Conservation (phyloP, 768 basidiomycete species). For the Dacryopinax primogenitus region DNA sequence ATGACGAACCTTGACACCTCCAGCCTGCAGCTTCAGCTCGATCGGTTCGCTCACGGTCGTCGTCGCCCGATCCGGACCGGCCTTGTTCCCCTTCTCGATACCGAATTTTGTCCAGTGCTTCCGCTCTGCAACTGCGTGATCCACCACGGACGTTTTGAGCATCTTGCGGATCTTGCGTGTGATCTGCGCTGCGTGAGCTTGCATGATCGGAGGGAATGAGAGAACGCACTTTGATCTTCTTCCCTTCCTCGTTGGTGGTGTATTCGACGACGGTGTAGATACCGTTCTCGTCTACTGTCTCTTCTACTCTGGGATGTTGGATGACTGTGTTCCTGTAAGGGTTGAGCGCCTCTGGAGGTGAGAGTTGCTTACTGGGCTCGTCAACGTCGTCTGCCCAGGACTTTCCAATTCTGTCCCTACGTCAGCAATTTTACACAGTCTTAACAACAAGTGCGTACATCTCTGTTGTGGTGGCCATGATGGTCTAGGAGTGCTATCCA, state of each 20-base stretch:
- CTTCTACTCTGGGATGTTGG: slow-evolving; percentile 26
- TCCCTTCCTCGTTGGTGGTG: slow-evolving; percentile 77
- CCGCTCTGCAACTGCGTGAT: slow-evolving; percentile 84
- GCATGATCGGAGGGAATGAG: slow-evolving; percentile 11
- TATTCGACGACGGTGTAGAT: slow-evolving; percentile 76
- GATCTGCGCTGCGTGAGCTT: slow-evolving; percentile 38
- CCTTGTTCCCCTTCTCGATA: slow-evolving; percentile 68
- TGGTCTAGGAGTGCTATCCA: neutral
- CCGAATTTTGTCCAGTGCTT: slow-evolving; percentile 93
- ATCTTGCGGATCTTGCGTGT: slow-evolving; percentile 76
- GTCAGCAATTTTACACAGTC: neutral
- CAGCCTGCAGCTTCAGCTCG: slow-evolving; percentile 43
- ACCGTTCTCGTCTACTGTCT: slow-evolving; percentile 74
- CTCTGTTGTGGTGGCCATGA: neutral
- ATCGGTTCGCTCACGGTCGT: slow-evolving; percentile 79
- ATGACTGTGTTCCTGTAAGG: no score
- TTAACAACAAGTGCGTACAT: neutral
- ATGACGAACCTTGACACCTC: slow-evolving; percentile 43
- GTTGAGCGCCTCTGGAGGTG: no score
- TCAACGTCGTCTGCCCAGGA: slow-evolving; percentile 86
- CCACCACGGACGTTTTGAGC: slow-evolving; percentile 83
- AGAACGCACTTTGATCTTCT: slow-evolving; percentile 71
- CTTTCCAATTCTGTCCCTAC: slow-evolving; percentile 28
- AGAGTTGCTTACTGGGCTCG: slow-evolving; percentile 49
- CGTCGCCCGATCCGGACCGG: slow-evolving; percentile 85